Base-by-base conservation (phyloP, 495 filamentous ascomycete genomes). In the Corynascus novoguineensis region DNA sequence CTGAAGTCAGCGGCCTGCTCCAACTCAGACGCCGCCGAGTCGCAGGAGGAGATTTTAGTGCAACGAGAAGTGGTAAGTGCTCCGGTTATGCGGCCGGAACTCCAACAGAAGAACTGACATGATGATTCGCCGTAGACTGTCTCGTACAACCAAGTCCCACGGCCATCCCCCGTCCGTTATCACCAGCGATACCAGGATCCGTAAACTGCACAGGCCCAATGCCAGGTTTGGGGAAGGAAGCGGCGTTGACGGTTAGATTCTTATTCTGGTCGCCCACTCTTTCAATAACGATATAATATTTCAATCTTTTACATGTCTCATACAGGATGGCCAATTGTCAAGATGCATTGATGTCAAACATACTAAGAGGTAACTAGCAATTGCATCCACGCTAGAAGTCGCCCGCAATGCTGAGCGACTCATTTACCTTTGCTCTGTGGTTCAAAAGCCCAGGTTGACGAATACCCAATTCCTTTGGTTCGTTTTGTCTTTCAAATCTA, bases 11-110 rank as follows among this genome's bases (percentile, higher is more conserved):
- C n/a, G 6, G 24, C 19, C 5, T 15, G 41, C 5, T 25, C 41
- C 3, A 55, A 37, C 9, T 27, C 49, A 22, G 46, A 49, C 3
- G 51, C 44, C 3, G 47, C 15, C 14, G 58, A 60, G 38, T 60
- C 58, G 17, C 58, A 60, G 38, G 58, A 60, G 45, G 58, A 60
- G n/a, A 60, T 60, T 6, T 19, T 60, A 5, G 51, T 60, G 5
- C 51, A 56, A 17, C 58, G 50, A 11, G 58, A 60, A 21, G 46
- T 56, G 27, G 58, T 60, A 17, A 42, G 58, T 37, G 11, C 29
- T 4, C 11, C 8, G 4, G 0, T 32, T 9, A 15, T 19, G 15
- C 6, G 2, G 11, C 11, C 11, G 10, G 12, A 24, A 22, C 3
- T 8, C 5, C 25, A 29, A 19, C 15, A 15, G n/a, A 21, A 24